Evolutionary conservation across 2,329 filamentous ascomycete genomes (phyloP).

Genomic region (Xylariaceae sp.): DNA sequence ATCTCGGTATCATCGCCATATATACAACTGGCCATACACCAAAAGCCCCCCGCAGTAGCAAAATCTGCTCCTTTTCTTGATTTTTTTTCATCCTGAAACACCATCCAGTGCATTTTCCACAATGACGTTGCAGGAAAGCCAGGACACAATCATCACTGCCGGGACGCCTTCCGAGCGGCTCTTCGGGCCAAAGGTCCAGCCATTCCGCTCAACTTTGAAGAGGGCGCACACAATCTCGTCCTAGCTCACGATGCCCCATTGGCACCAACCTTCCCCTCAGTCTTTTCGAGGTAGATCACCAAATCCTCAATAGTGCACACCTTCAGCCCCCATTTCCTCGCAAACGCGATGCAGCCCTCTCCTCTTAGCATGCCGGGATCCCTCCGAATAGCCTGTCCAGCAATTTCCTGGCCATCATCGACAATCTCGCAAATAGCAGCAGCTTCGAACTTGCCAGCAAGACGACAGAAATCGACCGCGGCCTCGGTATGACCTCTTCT

Average conservation of each 20-base stretch:
- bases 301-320: conserved; percentile 95
- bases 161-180: too few species aligned
- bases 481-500: conserved; percentile 90
- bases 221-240: too few species aligned
- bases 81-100: too few species aligned
- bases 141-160: too few species aligned
- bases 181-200: too few species aligned
- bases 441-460: conserved; percentile 73
- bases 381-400: conserved; percentile 60
- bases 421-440: conserved; percentile 91
- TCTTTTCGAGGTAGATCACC: conserved; percentile 73
- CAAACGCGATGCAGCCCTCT: conserved; percentile 85
- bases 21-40: too few species aligned
- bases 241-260: conserved; percentile 34
- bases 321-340: conserved; percentile 80
- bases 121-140: too few species aligned
- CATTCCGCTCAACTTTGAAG: too few species aligned
- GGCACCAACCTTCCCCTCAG: conserved; percentile 56
- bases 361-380: conserved; percentile 87
- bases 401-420: conserved; percentile 72
- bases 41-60: too few species aligned
- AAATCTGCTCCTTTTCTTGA: too few species aligned
- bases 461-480: conserved; percentile 79
- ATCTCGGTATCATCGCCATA: too few species aligned
- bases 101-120: too few species aligned